Conservation (phyloP, 306 rosid genomes). For the Citrullus mucosospermus region DNA sequence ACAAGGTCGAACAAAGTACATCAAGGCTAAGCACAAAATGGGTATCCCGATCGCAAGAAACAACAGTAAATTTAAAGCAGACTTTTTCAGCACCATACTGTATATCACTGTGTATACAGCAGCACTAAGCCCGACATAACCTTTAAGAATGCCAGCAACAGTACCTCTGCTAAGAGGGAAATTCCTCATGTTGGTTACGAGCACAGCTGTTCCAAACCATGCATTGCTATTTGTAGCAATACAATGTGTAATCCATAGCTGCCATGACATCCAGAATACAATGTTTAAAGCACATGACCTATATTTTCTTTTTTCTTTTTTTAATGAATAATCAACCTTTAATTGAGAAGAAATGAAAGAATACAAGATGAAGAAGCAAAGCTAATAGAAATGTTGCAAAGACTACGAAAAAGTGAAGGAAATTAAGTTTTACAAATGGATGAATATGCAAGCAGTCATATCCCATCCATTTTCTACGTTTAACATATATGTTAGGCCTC, state of each 20-base stretch:
- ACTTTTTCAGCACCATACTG: conserved; percentile 29
- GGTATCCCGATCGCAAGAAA: conserved; percentile 59
- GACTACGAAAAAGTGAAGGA: background rate
- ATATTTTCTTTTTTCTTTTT: too few relatives aligned
- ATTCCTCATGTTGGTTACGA: conserved; percentile 90
- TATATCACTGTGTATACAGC: conserved; percentile 67
- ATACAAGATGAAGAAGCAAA: background rate
- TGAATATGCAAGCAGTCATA: background rate
- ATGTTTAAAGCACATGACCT: conserved; percentile 8
- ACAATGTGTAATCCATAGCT: conserved; percentile 59
- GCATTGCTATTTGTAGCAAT: conserved; percentile 56
- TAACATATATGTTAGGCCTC: background rate
- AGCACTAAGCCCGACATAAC: conserved; percentile 72
- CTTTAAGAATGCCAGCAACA: conserved; percentile 79
- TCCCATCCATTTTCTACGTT: too few relatives aligned
- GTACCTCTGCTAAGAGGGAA: conserved; percentile 82
- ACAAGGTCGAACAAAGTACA: conserved; percentile 68
- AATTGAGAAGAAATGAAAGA: background rate
- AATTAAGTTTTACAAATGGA: background rate
- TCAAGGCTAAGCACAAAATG: conserved; percentile 40
- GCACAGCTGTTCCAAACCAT: conserved; percentile 71
- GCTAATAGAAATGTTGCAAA: background rate
- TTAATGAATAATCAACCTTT: background rate
- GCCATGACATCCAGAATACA: conserved; percentile 16
- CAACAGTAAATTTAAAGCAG: conserved; percentile 42